Evolutionary conservation across 148 eudicot species (phyloP), one percentile per base, ranked within the genome.

Genomic region (Spergularia marina): DNA sequence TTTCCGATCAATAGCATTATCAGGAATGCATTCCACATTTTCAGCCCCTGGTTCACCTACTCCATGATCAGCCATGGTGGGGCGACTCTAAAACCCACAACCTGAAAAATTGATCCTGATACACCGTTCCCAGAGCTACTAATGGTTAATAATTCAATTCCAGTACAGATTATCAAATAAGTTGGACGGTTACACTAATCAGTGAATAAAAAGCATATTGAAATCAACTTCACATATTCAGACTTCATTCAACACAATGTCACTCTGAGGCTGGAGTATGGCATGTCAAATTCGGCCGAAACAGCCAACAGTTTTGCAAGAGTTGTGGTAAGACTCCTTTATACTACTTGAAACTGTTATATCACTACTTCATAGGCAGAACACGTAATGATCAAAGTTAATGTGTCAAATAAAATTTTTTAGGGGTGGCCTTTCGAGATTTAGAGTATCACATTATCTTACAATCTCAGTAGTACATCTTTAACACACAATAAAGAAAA

Each of bases 31-130:
- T 70, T 70, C 68, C 54, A 60, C 75, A 25, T 56, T 76, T 36
- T 61, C 53, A 62, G 10, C 23, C 63, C 51, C 66, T 52, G 70
- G n/a, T 53, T 76, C 77, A 34, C 58, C 65, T 41, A 18, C 63
- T 67, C 71, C 75, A 41, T 63, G 55, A 66, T 79, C 86, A 63
- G 72, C 79, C 89, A 85, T 84, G 7, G 60, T 65, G 36, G 25
- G 14, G 25, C 52, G 68, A 41, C 51, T 49, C 23, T 13, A 56
- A 36, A 61, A 66, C 59, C 15, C 41, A 16, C 11, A n/a, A 44
- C 81, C 83, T 73, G 72, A 62, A 67, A 44, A 59, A 68, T 51
- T 58, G 44, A 0, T 41, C 44, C 44, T 41, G 41, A 69, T 23
- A 39, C 25, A 69, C 3, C 72, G 12, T 69, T 23, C 57, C 5